Evolutionary conservation across 441 rosid genomes (phyloP).

Genomic region (Croton laevigatus): DNA sequence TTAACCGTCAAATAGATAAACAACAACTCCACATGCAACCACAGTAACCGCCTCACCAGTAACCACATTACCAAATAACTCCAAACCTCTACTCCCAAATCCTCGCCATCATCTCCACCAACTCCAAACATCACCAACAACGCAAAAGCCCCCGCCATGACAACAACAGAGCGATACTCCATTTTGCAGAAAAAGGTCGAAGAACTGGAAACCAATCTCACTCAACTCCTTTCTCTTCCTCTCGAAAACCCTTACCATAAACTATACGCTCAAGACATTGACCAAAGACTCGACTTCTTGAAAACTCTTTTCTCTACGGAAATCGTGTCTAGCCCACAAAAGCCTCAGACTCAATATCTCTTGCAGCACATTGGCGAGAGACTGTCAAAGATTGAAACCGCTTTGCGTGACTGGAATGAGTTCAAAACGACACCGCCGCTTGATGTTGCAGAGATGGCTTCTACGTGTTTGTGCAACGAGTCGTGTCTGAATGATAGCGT

Average conservation of each 20-base stretch:
- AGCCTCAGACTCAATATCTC: slow-evolving; percentile 31
- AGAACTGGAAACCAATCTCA: slow-evolving; percentile 42
- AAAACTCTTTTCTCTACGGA: slow-evolving; percentile 51
- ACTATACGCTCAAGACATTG: slow-evolving; percentile 30
- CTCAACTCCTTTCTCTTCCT: slow-evolving; percentile 22
- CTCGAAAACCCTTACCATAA: slow-evolving; percentile 17
- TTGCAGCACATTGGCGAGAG: slow-evolving; percentile 31
- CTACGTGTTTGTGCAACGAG: slow-evolving; percentile 41
- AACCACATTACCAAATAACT: background rate
- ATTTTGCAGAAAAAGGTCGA: slow-evolving; percentile 49
- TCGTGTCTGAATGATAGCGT: slow-evolving; percentile 35
- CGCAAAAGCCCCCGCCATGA: background rate
- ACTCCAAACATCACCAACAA: background rate
- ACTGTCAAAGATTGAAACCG: slow-evolving; percentile 29
- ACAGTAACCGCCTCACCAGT: background rate
- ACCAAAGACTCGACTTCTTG: slow-evolving; percentile 41
- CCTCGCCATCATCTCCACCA: background rate
- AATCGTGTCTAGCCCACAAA: slow-evolving; percentile 34
- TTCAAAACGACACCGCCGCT: background rate
- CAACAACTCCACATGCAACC: background rate
- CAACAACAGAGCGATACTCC: slow-evolving; percentile 25
- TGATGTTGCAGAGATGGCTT: slow-evolving; percentile 20
- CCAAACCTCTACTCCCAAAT: background rate
- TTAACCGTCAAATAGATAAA: background rate
- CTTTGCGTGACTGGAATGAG: slow-evolving; percentile 30